A percentile compares a stretch with the other conserved stretches of the same genome.
Evolutionary conservation across 78 protist species (phyloP).

Genomic region (Andalucia godoyi): DNA sequence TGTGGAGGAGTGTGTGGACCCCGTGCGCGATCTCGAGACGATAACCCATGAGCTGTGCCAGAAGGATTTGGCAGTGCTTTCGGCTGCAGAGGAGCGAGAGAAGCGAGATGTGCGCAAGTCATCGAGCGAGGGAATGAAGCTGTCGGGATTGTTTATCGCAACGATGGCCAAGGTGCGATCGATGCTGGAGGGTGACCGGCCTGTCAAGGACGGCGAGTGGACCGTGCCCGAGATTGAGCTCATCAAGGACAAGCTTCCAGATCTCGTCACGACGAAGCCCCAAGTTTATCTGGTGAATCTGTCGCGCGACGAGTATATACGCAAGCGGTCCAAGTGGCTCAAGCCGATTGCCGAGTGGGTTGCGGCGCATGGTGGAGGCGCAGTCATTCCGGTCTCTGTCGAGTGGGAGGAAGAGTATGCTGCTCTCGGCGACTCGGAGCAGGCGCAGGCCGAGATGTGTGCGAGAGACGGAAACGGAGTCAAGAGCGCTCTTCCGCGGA

Average conservation of each 20-base stretch:
- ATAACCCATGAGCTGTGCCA: constrained; percentile 68
- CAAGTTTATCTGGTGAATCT: constrained; percentile 82
- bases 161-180: not conserved
- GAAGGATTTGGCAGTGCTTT: constrained; percentile 64
- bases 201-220: not conserved
- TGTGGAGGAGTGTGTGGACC: constrained; percentile 86
- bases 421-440: not conserved
- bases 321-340: constrained; percentile 85
- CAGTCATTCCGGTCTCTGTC: constrained; percentile 70
- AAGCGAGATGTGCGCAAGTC: too few relatives aligned
- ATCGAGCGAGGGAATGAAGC: too few relatives aligned
- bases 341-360: constrained; percentile 55
- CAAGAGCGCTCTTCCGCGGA: constrained; percentile 10
- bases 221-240: constrained; percentile 35
- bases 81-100: not conserved
- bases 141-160: too few relatives aligned
- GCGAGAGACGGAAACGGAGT: not conserved
- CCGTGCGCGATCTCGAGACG: constrained; percentile 74
- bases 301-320: constrained; percentile 47
- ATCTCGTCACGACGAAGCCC: constrained; percentile 84
- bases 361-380: constrained; percentile 44
- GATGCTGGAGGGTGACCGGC: not conserved
- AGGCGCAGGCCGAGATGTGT: not conserved
- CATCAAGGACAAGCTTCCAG: constrained; percentile 29
- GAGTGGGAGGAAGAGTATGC: constrained; percentile 26